phyloP scores from a whole-genome alignment of 768 basidiomycete species.

The Tulasnella sp. region DNA sequence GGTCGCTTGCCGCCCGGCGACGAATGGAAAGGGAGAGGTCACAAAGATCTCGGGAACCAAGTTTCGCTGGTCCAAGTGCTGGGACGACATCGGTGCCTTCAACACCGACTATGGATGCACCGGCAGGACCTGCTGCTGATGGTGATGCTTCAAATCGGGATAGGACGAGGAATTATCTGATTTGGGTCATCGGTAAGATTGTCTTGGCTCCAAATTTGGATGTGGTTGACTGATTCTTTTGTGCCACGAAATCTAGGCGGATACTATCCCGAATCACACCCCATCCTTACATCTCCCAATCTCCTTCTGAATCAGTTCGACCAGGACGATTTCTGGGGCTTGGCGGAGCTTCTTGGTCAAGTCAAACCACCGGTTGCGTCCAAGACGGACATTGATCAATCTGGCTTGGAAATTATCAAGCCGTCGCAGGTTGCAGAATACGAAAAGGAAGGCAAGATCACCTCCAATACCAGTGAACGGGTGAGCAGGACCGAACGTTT shows the following conservation, averaged over 20 bases:
- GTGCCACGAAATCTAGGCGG: constrained; percentile 43
- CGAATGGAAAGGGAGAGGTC: neutral
- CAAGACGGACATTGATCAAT: constrained; percentile 77
- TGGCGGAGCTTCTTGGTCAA: constrained; percentile 76
- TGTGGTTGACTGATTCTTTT: neutral
- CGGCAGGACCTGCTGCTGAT: too few species aligned
- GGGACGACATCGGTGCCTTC: neutral
- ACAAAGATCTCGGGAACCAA: neutral
- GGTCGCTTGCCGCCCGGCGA: neutral
- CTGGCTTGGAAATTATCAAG: constrained; percentile 70
- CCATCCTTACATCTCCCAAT: constrained; percentile 54
- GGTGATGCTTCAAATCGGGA: neutral
- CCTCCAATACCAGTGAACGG: constrained; percentile 70
- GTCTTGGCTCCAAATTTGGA: neutral
- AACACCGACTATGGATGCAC: neutral
- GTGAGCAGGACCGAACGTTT: constrained; percentile 39
- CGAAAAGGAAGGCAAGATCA: constrained; percentile 54
- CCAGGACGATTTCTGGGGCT: constrained; percentile 51
- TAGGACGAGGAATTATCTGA: constrained; percentile 21
- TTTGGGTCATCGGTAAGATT: constrained; percentile 21
- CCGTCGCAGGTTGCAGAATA: constrained; percentile 45
- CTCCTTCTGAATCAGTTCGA: constrained; percentile 32
- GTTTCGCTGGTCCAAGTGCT: neutral
- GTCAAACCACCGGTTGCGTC: constrained; percentile 75
- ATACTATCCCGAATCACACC: constrained; percentile 88